Percentiles rank a stretch among this genome's conserved stretches.
Conservation (phyloP, 2,329 filamentous ascomycete genomes). For the Penicillium frequentans region DNA sequence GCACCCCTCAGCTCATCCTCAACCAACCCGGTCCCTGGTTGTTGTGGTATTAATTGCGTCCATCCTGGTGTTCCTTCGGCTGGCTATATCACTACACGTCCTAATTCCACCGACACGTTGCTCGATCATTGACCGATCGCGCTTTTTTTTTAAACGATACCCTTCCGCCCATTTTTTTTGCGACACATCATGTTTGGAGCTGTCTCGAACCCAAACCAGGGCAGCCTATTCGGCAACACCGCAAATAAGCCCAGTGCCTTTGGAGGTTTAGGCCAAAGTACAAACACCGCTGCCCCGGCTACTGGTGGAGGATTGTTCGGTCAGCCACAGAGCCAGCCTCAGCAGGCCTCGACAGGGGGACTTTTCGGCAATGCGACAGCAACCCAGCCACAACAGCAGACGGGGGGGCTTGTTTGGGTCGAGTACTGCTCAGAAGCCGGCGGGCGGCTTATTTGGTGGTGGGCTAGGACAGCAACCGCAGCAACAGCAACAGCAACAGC, state of each 20-base stretch:
- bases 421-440: conserved; percentile 20
- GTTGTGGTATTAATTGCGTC: conserved; percentile 8
- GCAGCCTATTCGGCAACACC: conserved; percentile 32
- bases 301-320: conserved; percentile 34
- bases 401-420: conserved; percentile 31
- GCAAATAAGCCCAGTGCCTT: conserved; percentile 40
- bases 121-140: conserved; percentile 3
- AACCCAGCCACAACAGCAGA: conserved; percentile 26
- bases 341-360: conserved; percentile 20
- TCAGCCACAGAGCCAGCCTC: conserved; percentile 19
- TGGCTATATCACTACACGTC: not conserved
- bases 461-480: conserved; percentile 5
- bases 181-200: conserved; percentile 36
- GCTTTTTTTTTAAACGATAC: conserved; percentile 16
- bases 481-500: conserved; percentile 9
- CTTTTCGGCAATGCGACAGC: conserved; percentile 26
- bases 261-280: conserved; percentile 30
- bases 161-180: conserved; percentile 10
- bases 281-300: conserved; percentile 25
- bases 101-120: conserved; percentile 1
- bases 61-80: not conserved
- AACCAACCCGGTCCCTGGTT: conserved; percentile 1
- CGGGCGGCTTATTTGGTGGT: conserved; percentile 41
- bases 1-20: conserved; percentile 17
- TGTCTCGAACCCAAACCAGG: conserved; percentile 20